phyloP scores from a whole-genome alignment of 345 rosid species.

The Citrus unshiu region DNA sequence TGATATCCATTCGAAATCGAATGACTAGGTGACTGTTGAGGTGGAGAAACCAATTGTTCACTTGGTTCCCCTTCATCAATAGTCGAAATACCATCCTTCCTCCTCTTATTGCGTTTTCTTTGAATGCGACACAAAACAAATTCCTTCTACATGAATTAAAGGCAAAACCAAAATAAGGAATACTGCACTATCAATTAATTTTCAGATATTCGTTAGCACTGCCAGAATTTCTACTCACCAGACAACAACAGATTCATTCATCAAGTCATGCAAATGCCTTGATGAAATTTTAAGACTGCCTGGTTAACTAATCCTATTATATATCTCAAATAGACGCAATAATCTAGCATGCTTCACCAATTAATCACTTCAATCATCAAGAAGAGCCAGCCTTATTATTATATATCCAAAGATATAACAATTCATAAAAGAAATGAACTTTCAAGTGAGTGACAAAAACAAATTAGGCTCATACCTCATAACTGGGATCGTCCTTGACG shows the following conservation, averaged over 20 bases:
- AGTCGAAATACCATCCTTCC: background rate
- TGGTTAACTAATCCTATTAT: background rate
- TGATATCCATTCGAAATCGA: background rate
- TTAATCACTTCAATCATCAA: background rate
- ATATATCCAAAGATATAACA: too few relatives aligned
- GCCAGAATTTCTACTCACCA: background rate
- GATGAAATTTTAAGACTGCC: background rate
- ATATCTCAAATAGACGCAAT: background rate
- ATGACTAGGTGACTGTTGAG: background rate
- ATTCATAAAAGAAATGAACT: too few relatives aligned
- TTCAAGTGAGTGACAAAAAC: too few relatives aligned
- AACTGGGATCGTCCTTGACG: background rate
- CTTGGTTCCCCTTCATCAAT: background rate
- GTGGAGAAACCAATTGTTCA: background rate
- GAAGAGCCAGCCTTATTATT: too few relatives aligned
- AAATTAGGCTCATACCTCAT: too few relatives aligned
- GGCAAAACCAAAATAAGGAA: background rate
- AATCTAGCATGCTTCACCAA: background rate
- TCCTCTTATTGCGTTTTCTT: background rate
- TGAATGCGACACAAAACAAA: background rate
- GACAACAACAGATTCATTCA: background rate
- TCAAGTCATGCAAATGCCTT: background rate
- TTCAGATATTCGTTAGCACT: background rate
- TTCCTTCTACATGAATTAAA: conserved; percentile 1
- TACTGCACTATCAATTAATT: background rate